Percentiles rank a stretch among this genome's conserved stretches.
phyloP scores from a whole-genome alignment of 306 rosid species.

The Medicago lupulina region DNA sequence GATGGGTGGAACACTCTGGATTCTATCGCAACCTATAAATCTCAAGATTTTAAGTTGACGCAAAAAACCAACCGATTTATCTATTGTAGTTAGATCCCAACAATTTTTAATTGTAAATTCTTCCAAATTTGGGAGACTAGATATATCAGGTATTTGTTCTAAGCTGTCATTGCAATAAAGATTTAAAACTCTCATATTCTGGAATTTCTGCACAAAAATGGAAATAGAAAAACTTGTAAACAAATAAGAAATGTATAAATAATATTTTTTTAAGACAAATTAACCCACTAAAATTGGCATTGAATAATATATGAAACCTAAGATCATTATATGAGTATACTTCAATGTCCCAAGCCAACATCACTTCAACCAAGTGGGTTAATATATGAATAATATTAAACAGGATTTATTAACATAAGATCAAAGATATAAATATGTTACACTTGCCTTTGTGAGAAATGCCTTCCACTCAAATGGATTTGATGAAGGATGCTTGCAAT shows the following conservation, averaged over 20 bases:
- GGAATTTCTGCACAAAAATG: not conserved
- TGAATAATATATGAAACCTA: too few species aligned
- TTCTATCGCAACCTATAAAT: too few species aligned
- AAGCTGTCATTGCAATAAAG: accelerated
- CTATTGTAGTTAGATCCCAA: not conserved
- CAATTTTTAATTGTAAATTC: not conserved
- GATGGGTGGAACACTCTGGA: too few species aligned
- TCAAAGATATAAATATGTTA: not conserved
- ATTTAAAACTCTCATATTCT: not conserved
- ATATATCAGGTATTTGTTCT: not conserved
- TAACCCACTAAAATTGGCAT: too few species aligned
- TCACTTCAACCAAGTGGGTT: too few species aligned
- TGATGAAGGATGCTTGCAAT: not conserved
- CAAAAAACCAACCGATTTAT: too few species aligned
- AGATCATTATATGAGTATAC: too few species aligned
- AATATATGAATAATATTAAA: too few species aligned
- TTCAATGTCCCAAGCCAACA: too few species aligned
- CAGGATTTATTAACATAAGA: not conserved
- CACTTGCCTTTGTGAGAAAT: not conserved
- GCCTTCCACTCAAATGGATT: not conserved
- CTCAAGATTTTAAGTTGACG: too few species aligned
- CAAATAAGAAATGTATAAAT: not conserved
- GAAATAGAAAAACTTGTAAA: not conserved
- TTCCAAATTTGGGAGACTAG: not conserved
- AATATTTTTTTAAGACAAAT: not conserved